phyloP scores from a whole-genome alignment of 164 flowering plant species.

The Liquidambar formosana region DNA sequence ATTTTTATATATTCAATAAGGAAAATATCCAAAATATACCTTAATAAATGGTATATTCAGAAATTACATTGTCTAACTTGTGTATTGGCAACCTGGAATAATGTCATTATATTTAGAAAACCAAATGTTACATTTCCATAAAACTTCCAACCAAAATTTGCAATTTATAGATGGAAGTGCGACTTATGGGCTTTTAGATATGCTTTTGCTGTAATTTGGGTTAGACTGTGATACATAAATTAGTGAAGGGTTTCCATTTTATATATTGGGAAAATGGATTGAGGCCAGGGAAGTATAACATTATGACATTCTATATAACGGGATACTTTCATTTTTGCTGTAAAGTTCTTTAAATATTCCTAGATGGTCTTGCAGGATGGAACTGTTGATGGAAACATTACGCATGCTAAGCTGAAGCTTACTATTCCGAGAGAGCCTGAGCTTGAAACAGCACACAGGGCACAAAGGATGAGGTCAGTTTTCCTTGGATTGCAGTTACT shows the following conservation, averaged over 20 bases:
- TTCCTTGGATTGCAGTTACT: neutral
- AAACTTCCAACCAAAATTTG: neutral
- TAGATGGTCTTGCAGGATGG: conserved; percentile 49
- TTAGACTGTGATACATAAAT: neutral
- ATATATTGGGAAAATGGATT: neutral
- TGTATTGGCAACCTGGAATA: neutral
- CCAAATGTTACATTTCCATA: neutral
- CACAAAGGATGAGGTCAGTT: conserved; percentile 59
- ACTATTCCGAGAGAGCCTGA: conserved; percentile 91
- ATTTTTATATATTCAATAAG: too few relatives aligned
- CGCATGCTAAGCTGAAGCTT: conserved; percentile 47
- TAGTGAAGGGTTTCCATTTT: neutral
- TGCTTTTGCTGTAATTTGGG: neutral
- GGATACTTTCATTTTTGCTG: neutral
- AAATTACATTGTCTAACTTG: neutral
- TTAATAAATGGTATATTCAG: neutral
- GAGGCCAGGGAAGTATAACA: neutral
- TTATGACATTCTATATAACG: neutral
- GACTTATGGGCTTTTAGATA: neutral
- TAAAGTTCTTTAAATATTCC: neutral
- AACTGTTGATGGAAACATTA: conserved; percentile 22
- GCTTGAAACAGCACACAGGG: conserved; percentile 80
- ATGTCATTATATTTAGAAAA: neutral
- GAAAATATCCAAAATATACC: neutral
- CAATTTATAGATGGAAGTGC: neutral